Evolutionary conservation across 2,329 filamentous ascomycete genomes (phyloP), one percentile per base, ranked within the genome.

Genomic region (Neobulgaria alba): DNA sequence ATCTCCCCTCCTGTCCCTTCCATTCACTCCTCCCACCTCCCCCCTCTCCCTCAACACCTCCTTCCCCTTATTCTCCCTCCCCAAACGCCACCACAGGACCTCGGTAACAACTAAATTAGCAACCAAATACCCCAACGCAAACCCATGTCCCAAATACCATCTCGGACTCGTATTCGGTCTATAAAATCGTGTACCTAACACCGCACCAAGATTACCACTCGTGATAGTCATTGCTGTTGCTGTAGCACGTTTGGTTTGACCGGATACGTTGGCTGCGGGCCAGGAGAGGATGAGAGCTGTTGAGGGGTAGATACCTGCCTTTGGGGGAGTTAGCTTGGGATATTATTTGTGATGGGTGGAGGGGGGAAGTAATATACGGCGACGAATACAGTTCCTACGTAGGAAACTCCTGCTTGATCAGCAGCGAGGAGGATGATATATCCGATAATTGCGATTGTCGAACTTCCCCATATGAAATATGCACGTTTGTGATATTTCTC

Each of bases 201-300:
- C 77, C 0, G 78, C 79, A 0, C 80, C 81, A 1, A 81, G 55
- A 48, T 84, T 85, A 0, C 80, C 82, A 37, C 85, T 78, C 8
- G 74, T 79, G 42, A 85, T 84, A 51, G 84, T 79, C 72, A 85
- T 75, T 0, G 76, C 81, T 35, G 79, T 83, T 2, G 75, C 77
- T 3, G 79, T 75, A 1, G 76, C 77, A 1, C 81, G 68, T 59
- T 85, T 85, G 0, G 78, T 82, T 59, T 84, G 79, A 0, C 79
- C 78, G 0, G 76, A 79, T 0, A 85, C 77, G 43, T 85, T 85
- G 57, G 82, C 82, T 2, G 80, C 79, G 0, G 79, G 77, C 80
- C 81, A 85, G 1, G 75, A 77, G 0, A 85, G 64, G 0, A 77
- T 72, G 2, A 83, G 68, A 0, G 78, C 77, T 0, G 69, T 72